These are phyloP conservation scores for Tuber borchii DNA, from an alignment of 495 filamentous ascomycete genomes.

Conservation along the genomic window DNA sequence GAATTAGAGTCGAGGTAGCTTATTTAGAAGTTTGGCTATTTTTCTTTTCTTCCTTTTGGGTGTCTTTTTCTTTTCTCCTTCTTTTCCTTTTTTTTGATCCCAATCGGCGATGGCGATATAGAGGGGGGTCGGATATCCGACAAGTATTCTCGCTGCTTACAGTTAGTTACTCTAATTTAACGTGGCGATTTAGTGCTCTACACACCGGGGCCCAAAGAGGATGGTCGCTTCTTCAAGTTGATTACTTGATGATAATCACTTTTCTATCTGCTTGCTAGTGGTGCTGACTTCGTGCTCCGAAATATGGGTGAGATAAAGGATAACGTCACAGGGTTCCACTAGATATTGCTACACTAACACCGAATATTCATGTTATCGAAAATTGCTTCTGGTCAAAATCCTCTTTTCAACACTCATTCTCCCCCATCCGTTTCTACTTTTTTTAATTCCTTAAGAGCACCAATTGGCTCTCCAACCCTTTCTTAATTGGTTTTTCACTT, in stretches of 20 bases:
- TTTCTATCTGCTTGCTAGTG: background rate
- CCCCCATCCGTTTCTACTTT: background rate
- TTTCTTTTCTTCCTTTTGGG: background rate
- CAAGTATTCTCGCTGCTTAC: background rate
- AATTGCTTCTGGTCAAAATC: background rate
- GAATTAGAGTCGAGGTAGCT: background rate
- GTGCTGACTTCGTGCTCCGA: background rate
- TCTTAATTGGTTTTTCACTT: background rate
- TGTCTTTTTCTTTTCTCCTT: background rate
- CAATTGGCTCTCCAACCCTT: background rate
- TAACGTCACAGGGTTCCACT: background rate
- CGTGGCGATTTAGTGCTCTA: background rate
- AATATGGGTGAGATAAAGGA: background rate
- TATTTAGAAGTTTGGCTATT: background rate
- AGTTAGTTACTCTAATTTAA: background rate
- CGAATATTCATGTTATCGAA: background rate
- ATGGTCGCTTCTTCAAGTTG: background rate
- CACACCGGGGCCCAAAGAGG: background rate
- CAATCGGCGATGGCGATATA: background rate
- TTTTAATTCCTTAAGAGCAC: background rate
- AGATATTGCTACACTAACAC: background rate
- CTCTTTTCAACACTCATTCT: background rate
- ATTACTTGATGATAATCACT: background rate
- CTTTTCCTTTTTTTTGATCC: background rate
- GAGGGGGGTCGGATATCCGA: background rate